Base-by-base conservation (phyloP, 306 rosid species). In the Pyrus communis region DNA sequence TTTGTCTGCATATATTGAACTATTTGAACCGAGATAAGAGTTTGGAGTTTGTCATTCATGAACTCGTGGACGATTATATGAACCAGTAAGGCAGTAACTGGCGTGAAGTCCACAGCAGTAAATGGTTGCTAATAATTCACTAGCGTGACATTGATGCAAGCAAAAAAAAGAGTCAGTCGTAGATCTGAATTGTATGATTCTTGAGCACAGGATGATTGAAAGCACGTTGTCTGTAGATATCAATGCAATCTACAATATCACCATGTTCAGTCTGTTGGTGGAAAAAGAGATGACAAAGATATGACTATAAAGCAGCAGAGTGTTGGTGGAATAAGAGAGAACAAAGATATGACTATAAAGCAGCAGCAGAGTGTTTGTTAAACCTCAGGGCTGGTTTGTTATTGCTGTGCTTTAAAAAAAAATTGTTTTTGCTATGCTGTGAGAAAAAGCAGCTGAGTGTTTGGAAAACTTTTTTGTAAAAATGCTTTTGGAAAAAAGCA, bases 151-250 rank as follows among this genome's bases (percentile, higher is more conserved):
- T 5, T 59, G 31, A 59, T 11, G 31, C 18, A 59, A 59, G 4
- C 64, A 22, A 7, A 4, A 2, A 59, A 83, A 12, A 31, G 51
- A 45, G 51, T 45, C 14, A 14, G 3, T 45, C 51, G 12, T 45
- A 12, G 51, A 12, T 80, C 83, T 79, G 81, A n/a, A 79, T 79
- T 46, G 33, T 75, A 42, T 79, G 83, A 65, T 79, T 83, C 67
- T 75, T 83, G 22, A 75, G 78, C 69, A 75, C 7, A 61, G 73
- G 81, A 83, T 83, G 81, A 38, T 67, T 67, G 61, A 83, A 80
- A 27, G 81, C 80, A 46, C 54, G 81, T 38, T 40, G 81, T 73
- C 75, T 75, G 75, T 83, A 76, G 49, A 83, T 79, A 46, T 79
- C 83, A 79, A 71, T 63, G 54, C 86, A 75, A 46, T 79, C 83